Evolutionary conservation across 371 early-diverging fungal species (phyloP).

Genomic region (Mortierella sp.): DNA sequence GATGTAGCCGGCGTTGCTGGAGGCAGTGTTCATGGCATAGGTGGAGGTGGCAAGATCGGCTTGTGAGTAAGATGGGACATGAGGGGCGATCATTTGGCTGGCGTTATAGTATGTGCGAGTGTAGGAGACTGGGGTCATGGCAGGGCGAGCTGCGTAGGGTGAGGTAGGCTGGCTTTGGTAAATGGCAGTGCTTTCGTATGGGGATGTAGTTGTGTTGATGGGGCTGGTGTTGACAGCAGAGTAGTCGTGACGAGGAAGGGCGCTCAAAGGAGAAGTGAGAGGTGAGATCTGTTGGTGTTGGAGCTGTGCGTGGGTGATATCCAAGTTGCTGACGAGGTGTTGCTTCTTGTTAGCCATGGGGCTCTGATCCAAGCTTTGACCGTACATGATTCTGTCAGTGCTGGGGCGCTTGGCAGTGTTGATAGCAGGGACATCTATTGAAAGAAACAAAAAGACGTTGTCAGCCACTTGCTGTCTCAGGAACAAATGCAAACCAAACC

Average conservation of each 20-base stretch:
- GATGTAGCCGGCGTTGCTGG: slow-evolving; percentile 13
- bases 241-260: slow-evolving; percentile 32
- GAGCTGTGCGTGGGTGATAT: slow-evolving; percentile 24
- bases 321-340: slow-evolving; percentile 24
- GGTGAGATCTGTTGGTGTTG: slow-evolving; percentile 6
- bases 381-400: slow-evolving; percentile 23
- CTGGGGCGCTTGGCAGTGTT: slow-evolving; percentile 24
- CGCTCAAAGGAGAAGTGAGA: slow-evolving; percentile 16
- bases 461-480: neutral
- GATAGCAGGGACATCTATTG: slow-evolving; percentile 13
- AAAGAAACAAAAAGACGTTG: neutral
- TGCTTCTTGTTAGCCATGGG: slow-evolving; percentile 36
- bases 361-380: slow-evolving; percentile 20
- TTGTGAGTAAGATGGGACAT: slow-evolving; percentile 39
- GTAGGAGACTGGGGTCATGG: slow-evolving; percentile 29
- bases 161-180: slow-evolving; percentile 35
- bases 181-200: slow-evolving; percentile 28
- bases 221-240: slow-evolving; percentile 13
- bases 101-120: slow-evolving; percentile 45
- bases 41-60: slow-evolving; percentile 31
- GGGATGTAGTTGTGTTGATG: neutral
- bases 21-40: slow-evolving; percentile 28
- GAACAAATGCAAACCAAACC: neutral
- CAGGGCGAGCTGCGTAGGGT: slow-evolving; percentile 37
- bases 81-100: slow-evolving; percentile 48